Evolutionary conservation across 805 yeast genomes (phyloP).

Genomic region (Scheffersomyces ergatensis): DNA sequence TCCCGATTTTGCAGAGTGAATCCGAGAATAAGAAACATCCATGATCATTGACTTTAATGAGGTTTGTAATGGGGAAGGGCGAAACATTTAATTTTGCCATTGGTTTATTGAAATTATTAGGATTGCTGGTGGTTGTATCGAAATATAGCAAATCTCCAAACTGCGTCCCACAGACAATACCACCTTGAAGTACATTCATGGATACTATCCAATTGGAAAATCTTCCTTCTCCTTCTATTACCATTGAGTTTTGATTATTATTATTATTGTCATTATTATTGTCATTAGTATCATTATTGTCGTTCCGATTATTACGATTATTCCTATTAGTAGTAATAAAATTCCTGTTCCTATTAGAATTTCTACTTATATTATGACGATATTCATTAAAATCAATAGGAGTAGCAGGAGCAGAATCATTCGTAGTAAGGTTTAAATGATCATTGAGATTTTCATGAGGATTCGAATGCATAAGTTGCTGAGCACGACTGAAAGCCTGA

Average conservation of each 20-base stretch:
- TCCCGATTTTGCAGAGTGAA: conserved; percentile 28
- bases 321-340: no score
- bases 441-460: no score
- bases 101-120: conserved; percentile 6
- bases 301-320: no score
- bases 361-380: no score
- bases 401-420: no score
- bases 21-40: conserved; percentile 24
- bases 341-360: no score
- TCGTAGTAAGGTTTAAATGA: no score
- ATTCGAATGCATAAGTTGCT: no score
- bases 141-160: conserved; percentile 20
- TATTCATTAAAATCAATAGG: no score
- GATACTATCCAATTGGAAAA: conserved; percentile 21
- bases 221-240: conserved; percentile 6
- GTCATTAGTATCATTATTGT: no score
- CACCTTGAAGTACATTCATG: conserved; percentile 13
- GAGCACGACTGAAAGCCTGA: no score
- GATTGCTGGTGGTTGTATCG: conserved; percentile 13
- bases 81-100: conserved; percentile 16
- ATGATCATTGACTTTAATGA: conserved; percentile 13
- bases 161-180: conserved; percentile 28
- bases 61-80: conserved; percentile 19
- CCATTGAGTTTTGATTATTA: conserved; percentile 7
- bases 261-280: no score